phyloP scores from a whole-genome alignment of 495 filamentous ascomycete species.

The Daldinia vernicosa region DNA sequence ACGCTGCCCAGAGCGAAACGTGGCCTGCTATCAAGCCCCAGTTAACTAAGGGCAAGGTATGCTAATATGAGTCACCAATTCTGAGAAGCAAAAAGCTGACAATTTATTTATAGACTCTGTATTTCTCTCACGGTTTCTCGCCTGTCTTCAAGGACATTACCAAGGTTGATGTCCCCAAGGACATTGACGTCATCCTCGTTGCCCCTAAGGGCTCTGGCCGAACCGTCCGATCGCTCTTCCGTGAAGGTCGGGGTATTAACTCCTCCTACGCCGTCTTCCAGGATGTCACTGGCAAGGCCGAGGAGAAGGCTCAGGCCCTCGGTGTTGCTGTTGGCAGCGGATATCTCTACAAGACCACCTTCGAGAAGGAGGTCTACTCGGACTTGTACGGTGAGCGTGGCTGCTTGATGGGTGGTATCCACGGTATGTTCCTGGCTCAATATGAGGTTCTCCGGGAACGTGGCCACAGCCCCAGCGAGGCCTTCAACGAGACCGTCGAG shows the following conservation, averaged over 20 bases:
- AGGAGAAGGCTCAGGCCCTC: slow-evolving; percentile 97
- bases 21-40: slow-evolving; percentile 98
- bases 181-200: slow-evolving; percentile 98
- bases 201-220: slow-evolving; percentile 99
- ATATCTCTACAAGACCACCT: slow-evolving; percentile 99
- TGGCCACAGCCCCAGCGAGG: slow-evolving; percentile 96
- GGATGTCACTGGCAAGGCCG: slow-evolving; percentile 96
- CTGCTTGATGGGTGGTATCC: slow-evolving; percentile 99
- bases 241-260: slow-evolving; percentile 98
- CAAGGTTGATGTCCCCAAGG: slow-evolving; percentile 94
- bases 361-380: slow-evolving; percentile 99
- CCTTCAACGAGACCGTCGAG: slow-evolving; percentile 99
- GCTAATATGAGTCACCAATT: slow-evolving; percentile 36
- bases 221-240: slow-evolving; percentile 97
- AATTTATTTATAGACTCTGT: slow-evolving; percentile 74
- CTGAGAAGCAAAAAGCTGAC: slow-evolving; percentile 28
- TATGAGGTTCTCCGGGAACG: slow-evolving; percentile 99
- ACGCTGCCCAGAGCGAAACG: slow-evolving; percentile 97
- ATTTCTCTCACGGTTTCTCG: slow-evolving; percentile 99
- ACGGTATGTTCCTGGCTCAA: slow-evolving; percentile 99
- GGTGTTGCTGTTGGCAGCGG: slow-evolving; percentile 95
- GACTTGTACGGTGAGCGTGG: slow-evolving; percentile 99
- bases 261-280: slow-evolving; percentile 98
- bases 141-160: slow-evolving; percentile 99
- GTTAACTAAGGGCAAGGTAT: slow-evolving; percentile 95